Conservation (phyloP, 441 rosid species). For the Dalechampia spathulata region DNA sequence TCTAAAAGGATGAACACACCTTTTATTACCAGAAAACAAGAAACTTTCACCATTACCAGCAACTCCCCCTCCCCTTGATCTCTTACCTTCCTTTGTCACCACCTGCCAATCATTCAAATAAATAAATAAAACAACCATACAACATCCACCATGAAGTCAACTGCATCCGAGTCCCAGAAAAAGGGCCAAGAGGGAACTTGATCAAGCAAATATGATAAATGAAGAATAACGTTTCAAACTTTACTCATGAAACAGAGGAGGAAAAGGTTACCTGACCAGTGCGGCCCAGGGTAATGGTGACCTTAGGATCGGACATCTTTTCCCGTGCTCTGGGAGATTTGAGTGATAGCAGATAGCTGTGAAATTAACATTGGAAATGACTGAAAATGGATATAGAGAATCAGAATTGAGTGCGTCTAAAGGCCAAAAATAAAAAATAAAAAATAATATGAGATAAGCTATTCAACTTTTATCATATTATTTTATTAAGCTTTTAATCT, state of each 20-base stretch:
- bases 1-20: constrained; percentile 16
- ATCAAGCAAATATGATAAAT: not conserved
- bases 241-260: not conserved
- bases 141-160: no score
- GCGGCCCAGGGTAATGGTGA: constrained; percentile 42
- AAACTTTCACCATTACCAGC: constrained; percentile 7
- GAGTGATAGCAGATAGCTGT: not conserved
- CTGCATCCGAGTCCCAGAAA: no score
- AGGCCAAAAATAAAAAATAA: no score
- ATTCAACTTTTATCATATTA: no score
- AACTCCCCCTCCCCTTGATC: constrained; percentile 14
- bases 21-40: constrained; percentile 19
- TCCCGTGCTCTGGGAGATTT: no score
- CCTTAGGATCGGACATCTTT: constrained; percentile 24
- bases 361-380: not conserved
- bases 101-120: constrained; percentile 21
- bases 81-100: constrained; percentile 26
- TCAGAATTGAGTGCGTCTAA: no score
- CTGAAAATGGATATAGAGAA: not conserved
- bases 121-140: not conserved
- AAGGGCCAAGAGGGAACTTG: no score
- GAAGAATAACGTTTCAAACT: not conserved
- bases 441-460: no score
- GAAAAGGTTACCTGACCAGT: constrained; percentile 28
- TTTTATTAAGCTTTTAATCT: no score